Conservation (phyloP, 345 rosid genomes). For the Corymbia maculata region DNA sequence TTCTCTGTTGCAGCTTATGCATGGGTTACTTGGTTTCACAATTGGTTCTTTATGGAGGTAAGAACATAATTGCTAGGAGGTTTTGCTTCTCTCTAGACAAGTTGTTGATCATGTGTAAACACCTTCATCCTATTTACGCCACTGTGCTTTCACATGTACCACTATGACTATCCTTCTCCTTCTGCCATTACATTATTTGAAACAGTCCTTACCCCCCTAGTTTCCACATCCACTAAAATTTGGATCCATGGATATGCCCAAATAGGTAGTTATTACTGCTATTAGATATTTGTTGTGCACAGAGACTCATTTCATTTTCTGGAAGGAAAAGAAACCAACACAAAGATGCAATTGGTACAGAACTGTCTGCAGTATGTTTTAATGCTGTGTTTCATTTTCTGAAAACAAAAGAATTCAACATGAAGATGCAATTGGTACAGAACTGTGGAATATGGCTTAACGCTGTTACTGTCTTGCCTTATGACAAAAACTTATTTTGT, state of each 20-base stretch:
- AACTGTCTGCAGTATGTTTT: not conserved
- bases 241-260: not conserved
- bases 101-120: not conserved
- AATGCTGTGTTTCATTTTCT: not conserved
- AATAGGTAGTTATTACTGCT: not conserved
- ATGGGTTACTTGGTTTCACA: conserved; percentile 77
- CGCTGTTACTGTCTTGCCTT: not conserved
- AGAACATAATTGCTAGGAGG: not conserved
- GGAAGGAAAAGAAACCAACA: not conserved
- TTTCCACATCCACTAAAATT: not conserved
- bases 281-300: not conserved
- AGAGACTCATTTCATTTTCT: not conserved
- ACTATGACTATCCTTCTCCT: not conserved
- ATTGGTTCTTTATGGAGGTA: conserved; percentile 95
- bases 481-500: not conserved
- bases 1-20: conserved; percentile 51
- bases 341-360: not conserved
- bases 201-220: not conserved
- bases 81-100: not conserved
- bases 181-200: not conserved
- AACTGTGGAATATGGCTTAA: not conserved
- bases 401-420: not conserved
- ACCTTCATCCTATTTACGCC: not conserved
- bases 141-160: not conserved
- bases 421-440: not conserved